These are phyloP conservation scores for Backusella circina DNA, from an alignment of 192 early-diverging fungal genomes.

Conservation along the genomic window DNA sequence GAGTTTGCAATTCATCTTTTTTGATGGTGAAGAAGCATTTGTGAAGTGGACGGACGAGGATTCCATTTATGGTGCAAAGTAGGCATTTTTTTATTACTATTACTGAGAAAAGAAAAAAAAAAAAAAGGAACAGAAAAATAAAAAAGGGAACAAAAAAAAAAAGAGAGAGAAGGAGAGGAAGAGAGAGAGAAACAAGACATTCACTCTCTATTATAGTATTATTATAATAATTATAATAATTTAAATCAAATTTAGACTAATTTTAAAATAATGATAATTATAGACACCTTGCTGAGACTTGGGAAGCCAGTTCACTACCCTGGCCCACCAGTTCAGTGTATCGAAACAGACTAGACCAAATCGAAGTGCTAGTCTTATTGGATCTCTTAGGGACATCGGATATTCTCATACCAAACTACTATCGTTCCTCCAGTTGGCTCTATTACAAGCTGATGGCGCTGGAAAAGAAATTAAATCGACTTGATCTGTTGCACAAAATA, in stretches of 20 bases:
- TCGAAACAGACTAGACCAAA: slow-evolving; percentile 52
- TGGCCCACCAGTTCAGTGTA: slow-evolving; percentile 8
- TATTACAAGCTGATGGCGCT: slow-evolving; percentile 68
- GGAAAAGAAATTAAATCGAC: slow-evolving; percentile 58
- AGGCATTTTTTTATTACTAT: background rate
- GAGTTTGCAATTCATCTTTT: slow-evolving; percentile 88
- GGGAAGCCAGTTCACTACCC: slow-evolving; percentile 52
- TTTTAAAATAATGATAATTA: background rate
- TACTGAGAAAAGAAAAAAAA: background rate
- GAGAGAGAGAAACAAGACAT: background rate
- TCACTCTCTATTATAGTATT: background rate
- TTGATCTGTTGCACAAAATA: slow-evolving; percentile 9
- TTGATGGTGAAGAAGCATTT: slow-evolving; percentile 97
- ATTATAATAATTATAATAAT: background rate
- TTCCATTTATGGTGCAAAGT: slow-evolving; percentile 86
- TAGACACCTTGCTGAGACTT: slow-evolving; percentile 77
- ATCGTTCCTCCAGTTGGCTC: slow-evolving; percentile 59
- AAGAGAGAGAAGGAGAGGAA: background rate
- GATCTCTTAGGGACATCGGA: slow-evolving; percentile 77
- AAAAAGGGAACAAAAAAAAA: background rate
- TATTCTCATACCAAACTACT: slow-evolving; percentile 54
- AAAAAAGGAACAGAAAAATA: no score
- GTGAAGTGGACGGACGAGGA: slow-evolving; percentile 68
- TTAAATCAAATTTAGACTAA: background rate
- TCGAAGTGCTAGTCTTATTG: slow-evolving; percentile 84